A percentile compares a stretch with the other conserved stretches of the same genome.
Evolutionary conservation across 106 monocot genomes (phyloP).

Genomic region (Platanthera zijinensis): DNA sequence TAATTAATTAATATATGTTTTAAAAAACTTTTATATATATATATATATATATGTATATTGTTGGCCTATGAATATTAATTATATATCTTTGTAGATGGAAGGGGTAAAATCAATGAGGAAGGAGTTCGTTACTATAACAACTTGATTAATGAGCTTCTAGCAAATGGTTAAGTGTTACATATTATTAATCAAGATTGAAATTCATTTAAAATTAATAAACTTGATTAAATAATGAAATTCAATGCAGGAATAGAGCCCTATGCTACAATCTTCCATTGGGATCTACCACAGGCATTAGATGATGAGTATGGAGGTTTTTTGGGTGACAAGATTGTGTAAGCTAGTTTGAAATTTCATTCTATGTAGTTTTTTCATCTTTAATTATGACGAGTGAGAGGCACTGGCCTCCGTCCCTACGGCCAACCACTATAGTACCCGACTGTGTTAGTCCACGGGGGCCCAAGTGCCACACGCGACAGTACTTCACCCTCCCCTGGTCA

Average conservation of each 20-base stretch:
- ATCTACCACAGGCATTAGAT: conserved; percentile 37
- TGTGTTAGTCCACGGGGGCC: no score
- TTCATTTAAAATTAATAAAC: no score
- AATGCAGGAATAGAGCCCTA: conserved; percentile 31
- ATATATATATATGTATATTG: no score
- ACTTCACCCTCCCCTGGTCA: no score
- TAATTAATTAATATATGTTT: conserved; percentile 3
- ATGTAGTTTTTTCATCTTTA: no score
- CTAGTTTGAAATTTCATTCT: neutral
- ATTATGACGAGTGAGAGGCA: no score
- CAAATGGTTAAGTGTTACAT: conserved; percentile 9
- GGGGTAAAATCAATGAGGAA: conserved; percentile 41
- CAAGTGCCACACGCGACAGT: no score
- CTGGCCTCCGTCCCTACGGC: no score
- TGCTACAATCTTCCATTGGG: conserved; percentile 56
- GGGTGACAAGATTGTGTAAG: conserved; percentile 19
- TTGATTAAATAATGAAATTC: no score
- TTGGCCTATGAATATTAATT: neutral
- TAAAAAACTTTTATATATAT: no score
- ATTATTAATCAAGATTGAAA: no score
- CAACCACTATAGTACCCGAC: no score
- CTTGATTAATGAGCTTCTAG: conserved; percentile 44
- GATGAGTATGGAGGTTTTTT: conserved; percentile 42
- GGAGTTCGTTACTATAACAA: conserved; percentile 52
- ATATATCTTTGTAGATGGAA: neutral